Base-by-base conservation (phyloP, 108 stramenopile genomes). In the Cylindrotheca closterium region DNA sequence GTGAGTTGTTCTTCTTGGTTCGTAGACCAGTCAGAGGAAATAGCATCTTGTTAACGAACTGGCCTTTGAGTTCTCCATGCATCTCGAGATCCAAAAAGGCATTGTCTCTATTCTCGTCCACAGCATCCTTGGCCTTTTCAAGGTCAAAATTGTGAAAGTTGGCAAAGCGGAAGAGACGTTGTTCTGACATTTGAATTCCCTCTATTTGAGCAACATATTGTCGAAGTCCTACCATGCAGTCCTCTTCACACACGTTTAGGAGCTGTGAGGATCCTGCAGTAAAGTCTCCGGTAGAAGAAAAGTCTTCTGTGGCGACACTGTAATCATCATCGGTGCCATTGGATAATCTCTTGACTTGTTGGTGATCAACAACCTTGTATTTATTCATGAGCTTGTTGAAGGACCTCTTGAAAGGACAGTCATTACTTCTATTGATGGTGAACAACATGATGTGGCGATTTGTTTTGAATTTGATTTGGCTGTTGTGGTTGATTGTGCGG, bases 11-110 rank as follows among this genome's bases (percentile, higher is more conserved):
- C 4, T 54, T 79, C 37, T 10, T 15, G 22, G 75, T 75, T 28
- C 64, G 56, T 4, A 79, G 51, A 19, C 77, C 77, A 30, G 82
- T 78, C 2, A 83, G 54, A 19, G 75, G 74, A 65, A 76, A 80
- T 4, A 80, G 55, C 7, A 74, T 75, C 60, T 80, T 51, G 8
- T 7, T 17, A 10, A 42, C 37, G 15, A 42, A 42, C 37, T 42
- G 37, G 7, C 37, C 37, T 42, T 42, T 42, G 10, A 42, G 15
- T 10, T 7, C 7, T 10, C 37, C 15, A 10, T 42, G 7, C 37
- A 42, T 42, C 37, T 42, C 15, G 37, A 42, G 7, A 42, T 42
- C 15, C 7, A 42, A 15, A 42, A 10, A 42, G 37, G 7, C 10
- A 15, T 42, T 42, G 15, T 42, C 37, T 7, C 37, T 7, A 42